Base-by-base conservation (phyloP, 805 yeast genomes). In the Kuraishia piskuri region DNA sequence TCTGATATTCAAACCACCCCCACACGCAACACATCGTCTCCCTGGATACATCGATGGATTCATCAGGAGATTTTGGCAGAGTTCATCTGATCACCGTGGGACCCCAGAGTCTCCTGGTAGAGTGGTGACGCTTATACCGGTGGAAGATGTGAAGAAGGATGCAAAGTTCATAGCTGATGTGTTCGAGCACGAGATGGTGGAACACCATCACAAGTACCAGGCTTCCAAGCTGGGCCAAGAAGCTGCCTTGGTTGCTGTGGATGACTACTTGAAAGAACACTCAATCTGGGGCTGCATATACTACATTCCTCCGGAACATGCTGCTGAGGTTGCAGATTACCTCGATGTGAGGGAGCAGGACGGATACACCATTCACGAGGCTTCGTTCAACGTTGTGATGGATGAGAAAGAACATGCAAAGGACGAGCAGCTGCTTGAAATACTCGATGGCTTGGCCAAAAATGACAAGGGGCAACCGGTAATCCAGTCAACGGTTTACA, bases 1-100 rank as follows among this genome's bases (percentile, higher is more conserved):
- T 0, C 72, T 90, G 52, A 83, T 90, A 23, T 90, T 86, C 75
- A 90, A 90, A 62, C 97, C 96, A 0, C 97, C 97, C 0, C 91
- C 92, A 17, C 76, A 78, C 58, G 77, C 79, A 56, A 73, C 80
- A 50, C 73, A 77, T 60, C 69, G 82, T 44, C 76, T 87, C 9
- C 83, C 90, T 0, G 97, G 97, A 0, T 79, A 83, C 49, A 74
- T 91, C 22, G 73, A 74, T 51, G 97, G 97, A 1, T 90, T 73
- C 59, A 80, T 84, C 1, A 75, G 98, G 21, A 70, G 96, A 48
- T 91, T 91, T 64, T 91, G 97, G 97, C 97, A 91, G 67, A 79
- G 88, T 37, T 85, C 94, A 10, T 81, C 84, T 22, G 97, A 91
- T 65, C 96, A 92, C 66, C 70, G 97, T 52, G 97, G 97, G 0